Percentiles rank a stretch among this genome's conserved stretches.
Evolutionary conservation across 2,329 filamentous ascomycete genomes (phyloP).

Genomic region (Aotearoamyces nothofagi): DNA sequence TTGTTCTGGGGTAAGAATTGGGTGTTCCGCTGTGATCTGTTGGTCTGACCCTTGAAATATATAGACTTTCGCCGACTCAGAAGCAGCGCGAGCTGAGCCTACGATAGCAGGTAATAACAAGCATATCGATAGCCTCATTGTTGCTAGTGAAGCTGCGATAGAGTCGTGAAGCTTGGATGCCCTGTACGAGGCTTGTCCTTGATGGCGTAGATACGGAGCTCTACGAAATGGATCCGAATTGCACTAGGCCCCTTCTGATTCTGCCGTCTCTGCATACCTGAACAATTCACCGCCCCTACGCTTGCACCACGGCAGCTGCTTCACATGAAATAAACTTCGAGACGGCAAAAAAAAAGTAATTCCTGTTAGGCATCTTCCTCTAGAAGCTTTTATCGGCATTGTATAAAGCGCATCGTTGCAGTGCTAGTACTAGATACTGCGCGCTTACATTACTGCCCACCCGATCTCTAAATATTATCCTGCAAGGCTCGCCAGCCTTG

Average conservation of each 20-base stretch:
- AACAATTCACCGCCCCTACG: neutral
- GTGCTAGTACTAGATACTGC: neutral
- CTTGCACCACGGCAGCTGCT: constrained; percentile 1
- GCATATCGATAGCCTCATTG: constrained; percentile 25
- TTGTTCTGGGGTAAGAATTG: constrained; percentile 26
- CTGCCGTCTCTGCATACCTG: neutral
- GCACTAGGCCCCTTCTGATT: neutral
- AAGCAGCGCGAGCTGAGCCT: constrained; percentile 21
- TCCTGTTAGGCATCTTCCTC: neutral
- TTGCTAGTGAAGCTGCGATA: constrained; percentile 8
- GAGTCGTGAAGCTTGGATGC: constrained; percentile 1
- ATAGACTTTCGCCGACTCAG: constrained; percentile 33
- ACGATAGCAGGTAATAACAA: constrained; percentile 23
- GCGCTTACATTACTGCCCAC: neutral
- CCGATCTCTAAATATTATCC: neutral
- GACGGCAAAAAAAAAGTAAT: neutral
- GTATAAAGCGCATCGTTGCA: neutral
- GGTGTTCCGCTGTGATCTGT: constrained; percentile 28
- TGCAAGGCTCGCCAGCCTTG: constrained; percentile 13
- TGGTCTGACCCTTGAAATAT: constrained; percentile 23
- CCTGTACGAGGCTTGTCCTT: neutral
- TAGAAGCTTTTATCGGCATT: neutral
- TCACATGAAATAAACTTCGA: neutral
- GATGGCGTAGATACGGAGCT: neutral
- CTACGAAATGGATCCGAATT: neutral